Conservation (phyloP, 2,329 filamentous ascomycete species). For the Aspergillus texensis region DNA sequence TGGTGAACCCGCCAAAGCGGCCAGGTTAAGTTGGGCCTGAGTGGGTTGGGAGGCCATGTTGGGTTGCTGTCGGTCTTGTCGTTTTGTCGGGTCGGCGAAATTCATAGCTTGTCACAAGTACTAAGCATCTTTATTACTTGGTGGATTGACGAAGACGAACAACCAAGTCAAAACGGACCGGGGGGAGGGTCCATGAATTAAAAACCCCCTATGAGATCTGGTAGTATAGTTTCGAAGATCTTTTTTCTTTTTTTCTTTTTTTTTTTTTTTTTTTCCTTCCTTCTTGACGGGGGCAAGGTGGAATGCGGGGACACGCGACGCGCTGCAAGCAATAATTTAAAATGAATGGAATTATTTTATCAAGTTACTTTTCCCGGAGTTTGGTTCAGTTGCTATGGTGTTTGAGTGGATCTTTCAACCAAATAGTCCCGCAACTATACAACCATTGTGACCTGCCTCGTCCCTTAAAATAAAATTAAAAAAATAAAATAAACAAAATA, state of each 20-base stretch:
- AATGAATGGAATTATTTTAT: background rate
- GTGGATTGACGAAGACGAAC: background rate
- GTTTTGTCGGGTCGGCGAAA: slow-evolving; percentile 5
- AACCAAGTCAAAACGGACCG: slow-evolving; percentile 13
- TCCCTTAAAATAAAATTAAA: background rate
- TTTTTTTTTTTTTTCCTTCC: slow-evolving; percentile 6
- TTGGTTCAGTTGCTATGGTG: slow-evolving; percentile 13
- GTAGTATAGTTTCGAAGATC: background rate
- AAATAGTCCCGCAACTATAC: slow-evolving; percentile 1
- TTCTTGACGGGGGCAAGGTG: slow-evolving; percentile 15
- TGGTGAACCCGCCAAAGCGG: slow-evolving; percentile 32
- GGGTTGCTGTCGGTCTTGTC: background rate
- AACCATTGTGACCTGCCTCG: background rate
- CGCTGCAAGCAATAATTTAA: slow-evolving; percentile 10
- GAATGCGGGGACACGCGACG: slow-evolving; percentile 30
- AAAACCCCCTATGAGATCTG: background rate
- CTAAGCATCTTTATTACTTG: slow-evolving; percentile 26
- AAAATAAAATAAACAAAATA: too few relatives aligned
- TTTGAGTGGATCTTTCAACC: background rate
- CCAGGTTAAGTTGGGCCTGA: slow-evolving; percentile 28
- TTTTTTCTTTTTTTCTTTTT: slow-evolving; percentile 1
- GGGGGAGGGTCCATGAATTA: slow-evolving; percentile 6
- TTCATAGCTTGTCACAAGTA: slow-evolving; percentile 14
- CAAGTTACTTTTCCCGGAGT: background rate
- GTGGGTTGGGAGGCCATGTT: slow-evolving; percentile 21